Evolutionary conservation across 345 rosid genomes (phyloP).

Genomic region (Brassica carinata): DNA sequence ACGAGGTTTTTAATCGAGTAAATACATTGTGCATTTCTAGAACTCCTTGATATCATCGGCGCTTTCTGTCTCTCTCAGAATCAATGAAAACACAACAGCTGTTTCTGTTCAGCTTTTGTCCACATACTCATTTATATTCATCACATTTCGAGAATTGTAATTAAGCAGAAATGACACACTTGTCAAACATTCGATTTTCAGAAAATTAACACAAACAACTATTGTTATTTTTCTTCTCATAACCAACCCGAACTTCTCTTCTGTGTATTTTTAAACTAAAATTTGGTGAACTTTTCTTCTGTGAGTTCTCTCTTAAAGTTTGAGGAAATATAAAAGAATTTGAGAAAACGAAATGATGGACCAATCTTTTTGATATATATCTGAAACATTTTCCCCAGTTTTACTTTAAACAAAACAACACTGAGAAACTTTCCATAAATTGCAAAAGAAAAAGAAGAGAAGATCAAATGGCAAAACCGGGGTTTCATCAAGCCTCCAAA

Average conservation of each 20-base stretch:
- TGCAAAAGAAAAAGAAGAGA: not conserved
- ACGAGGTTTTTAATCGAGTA: not conserved
- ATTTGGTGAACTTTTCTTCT: not conserved
- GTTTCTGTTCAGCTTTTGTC: conserved; percentile 26
- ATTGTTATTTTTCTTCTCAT: not conserved
- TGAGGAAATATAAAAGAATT: not conserved
- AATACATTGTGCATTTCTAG: not conserved
- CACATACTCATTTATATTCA: conserved; percentile 8
- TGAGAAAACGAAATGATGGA: not conserved
- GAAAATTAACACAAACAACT: not conserved
- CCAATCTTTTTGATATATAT: not conserved
- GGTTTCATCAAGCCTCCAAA: conserved; percentile 35
- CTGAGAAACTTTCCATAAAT: not conserved
- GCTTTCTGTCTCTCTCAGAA: not conserved
- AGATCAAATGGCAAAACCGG: conserved; percentile 8
- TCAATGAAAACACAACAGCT: conserved; percentile 24
- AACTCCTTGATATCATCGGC: not conserved
- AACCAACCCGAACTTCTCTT: not conserved
- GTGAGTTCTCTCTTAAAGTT: not conserved
- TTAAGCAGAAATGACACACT: not conserved
- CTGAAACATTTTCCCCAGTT: not conserved
- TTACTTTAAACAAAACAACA: not conserved
- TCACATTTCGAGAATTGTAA: not conserved
- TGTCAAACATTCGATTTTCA: not conserved
- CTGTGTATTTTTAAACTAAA: not conserved